Conservation (phyloP, 805 yeast species). For the Saccharomycopsis malanga region DNA sequence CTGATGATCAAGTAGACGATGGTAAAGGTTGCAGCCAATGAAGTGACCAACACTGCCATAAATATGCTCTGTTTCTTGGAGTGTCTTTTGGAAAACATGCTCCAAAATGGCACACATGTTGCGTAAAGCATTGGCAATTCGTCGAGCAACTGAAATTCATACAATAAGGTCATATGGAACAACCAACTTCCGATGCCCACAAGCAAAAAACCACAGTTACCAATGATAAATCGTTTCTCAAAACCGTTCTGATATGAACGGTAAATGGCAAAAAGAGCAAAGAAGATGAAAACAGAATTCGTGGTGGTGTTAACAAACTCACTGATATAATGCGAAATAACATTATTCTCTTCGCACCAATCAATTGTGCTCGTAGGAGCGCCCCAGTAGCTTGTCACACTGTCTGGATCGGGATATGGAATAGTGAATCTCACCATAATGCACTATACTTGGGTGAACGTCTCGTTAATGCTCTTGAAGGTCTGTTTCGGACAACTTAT, state of each 20-base stretch:
- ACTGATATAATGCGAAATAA: constrained; percentile 77
- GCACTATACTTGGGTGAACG: background rate
- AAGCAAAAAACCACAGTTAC: constrained; percentile 71
- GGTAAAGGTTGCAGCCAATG: constrained; percentile 51
- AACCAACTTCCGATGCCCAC: constrained; percentile 95
- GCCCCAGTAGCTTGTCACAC: constrained; percentile 48
- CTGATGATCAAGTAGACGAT: constrained; percentile 62
- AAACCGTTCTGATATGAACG: constrained; percentile 53
- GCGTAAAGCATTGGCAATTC: constrained; percentile 98
- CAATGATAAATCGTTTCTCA: constrained; percentile 63
- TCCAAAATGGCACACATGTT: constrained; percentile 91
- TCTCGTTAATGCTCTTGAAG: background rate
- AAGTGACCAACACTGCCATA: constrained; percentile 7
- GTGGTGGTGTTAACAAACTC: constrained; percentile 86
- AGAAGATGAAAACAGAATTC: constrained; percentile 48
- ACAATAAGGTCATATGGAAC: constrained; percentile 91
- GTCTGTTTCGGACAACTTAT: too few species aligned
- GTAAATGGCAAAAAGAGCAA: constrained; percentile 58
- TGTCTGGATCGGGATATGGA: constrained; percentile 15
- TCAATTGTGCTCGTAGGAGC: constrained; percentile 89
- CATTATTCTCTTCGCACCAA: constrained; percentile 98
- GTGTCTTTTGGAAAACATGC: constrained; percentile 57
- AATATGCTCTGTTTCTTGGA: constrained; percentile 24
- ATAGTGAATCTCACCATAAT: constrained; percentile 3
- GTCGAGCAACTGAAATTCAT: constrained; percentile 85